These are phyloP conservation scores for Rhizophora apiculata DNA, from an alignment of 345 rosid species.

Conservation along the genomic window DNA sequence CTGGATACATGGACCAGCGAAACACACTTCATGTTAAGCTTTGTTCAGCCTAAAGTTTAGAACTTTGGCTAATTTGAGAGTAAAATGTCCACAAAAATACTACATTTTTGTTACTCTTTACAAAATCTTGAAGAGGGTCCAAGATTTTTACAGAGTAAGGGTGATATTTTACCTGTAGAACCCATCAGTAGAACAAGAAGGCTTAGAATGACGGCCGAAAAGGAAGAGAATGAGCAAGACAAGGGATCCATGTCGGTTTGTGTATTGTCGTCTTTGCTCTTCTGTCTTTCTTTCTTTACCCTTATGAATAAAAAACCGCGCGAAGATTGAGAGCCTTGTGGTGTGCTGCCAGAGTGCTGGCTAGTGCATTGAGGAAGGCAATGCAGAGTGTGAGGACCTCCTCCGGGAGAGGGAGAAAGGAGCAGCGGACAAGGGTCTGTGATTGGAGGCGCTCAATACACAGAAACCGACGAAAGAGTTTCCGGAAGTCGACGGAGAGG, in stretches of 20 bases:
- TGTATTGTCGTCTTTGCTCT: too few relatives aligned
- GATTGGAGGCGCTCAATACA: neutral
- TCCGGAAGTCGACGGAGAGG: neutral
- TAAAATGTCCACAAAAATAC: neutral
- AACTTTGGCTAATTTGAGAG: neutral
- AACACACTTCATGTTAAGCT: neutral
- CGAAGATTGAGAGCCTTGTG: neutral
- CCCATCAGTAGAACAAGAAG: conserved; percentile 15
- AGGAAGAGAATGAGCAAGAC: neutral
- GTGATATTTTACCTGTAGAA: conserved; percentile 13
- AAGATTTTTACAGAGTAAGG: neutral
- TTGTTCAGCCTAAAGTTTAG: neutral
- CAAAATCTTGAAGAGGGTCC: neutral
- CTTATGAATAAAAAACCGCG: neutral
- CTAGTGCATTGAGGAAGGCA: neutral
- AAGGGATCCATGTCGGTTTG: neutral
- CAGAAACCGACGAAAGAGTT: conserved; percentile 4
- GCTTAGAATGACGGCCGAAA: neutral
- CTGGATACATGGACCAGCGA: neutral
- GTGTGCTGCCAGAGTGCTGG: neutral
- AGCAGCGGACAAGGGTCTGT: neutral
- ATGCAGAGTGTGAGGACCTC: too few relatives aligned
- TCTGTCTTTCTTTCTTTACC: neutral
- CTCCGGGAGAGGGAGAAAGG: neutral
- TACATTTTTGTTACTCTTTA: neutral